Evolutionary conservation across 225 moss, liverwort and hornwort genomes (phyloP).

Genomic region (Pseudisothecium myosuroides): DNA sequence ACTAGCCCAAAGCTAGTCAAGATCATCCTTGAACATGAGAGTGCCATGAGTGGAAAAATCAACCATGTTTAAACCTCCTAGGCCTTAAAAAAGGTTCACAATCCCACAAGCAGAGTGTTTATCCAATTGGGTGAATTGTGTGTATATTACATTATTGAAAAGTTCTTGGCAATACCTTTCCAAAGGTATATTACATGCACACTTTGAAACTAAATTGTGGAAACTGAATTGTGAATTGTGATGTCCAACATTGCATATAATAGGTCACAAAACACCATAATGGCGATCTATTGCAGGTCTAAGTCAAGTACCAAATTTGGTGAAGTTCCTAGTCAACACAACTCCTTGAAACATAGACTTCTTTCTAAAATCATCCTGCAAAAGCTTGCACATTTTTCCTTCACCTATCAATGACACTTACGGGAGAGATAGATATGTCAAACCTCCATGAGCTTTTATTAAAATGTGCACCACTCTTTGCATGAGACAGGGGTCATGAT

Average conservation of each 20-base stretch:
- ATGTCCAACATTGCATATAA: neutral
- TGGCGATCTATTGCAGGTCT: neutral
- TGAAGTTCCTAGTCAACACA: neutral
- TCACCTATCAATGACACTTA: neutral
- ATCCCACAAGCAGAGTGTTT: fast-evolving
- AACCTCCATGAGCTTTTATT: neutral
- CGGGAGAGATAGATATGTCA: neutral
- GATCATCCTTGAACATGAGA: neutral
- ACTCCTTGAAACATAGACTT: neutral
- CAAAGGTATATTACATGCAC: neutral
- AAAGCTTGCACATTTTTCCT: neutral
- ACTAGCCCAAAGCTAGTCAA: neutral
- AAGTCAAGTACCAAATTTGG: neutral
- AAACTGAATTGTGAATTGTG: no score
- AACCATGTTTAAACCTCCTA: neutral
- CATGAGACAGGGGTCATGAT: neutral
- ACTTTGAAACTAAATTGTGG: neutral
- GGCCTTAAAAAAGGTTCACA: neutral
- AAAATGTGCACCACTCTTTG: neutral
- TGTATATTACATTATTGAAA: neutral
- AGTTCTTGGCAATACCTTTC: neutral
- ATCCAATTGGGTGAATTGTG: neutral
- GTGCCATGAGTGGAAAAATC: neutral
- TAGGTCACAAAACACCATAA: neutral
- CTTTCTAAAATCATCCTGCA: neutral